phyloP scores from a whole-genome alignment of 2,329 filamentous ascomycete genomes.

The Fusarium sp. region DNA sequence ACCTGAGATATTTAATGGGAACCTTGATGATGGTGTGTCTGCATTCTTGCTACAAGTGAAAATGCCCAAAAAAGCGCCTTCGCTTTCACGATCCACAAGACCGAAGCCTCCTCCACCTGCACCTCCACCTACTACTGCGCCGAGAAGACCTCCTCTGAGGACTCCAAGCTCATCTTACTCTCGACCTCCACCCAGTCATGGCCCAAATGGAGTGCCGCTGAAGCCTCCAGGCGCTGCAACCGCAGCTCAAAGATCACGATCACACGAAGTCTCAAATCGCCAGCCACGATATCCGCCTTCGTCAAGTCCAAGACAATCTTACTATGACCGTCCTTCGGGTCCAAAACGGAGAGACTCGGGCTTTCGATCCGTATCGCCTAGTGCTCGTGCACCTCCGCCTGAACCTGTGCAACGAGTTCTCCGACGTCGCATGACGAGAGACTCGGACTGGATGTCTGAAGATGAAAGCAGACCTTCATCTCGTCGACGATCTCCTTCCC shows the following conservation, averaged over 20 bases:
- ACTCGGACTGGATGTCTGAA: conserved; percentile 43
- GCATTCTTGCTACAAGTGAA: neutral
- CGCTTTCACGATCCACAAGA: conserved; percentile 33
- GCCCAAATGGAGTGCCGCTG: neutral
- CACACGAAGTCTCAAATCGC: conserved; percentile 38
- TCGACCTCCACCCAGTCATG: conserved; percentile 34
- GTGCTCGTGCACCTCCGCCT: conserved; percentile 18
- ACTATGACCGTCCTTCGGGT: conserved; percentile 24
- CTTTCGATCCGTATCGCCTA: conserved; percentile 40
- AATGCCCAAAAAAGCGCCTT: conserved; percentile 39
- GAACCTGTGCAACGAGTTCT: conserved; percentile 9
- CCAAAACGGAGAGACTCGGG: conserved; percentile 15
- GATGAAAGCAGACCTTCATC: conserved; percentile 41
- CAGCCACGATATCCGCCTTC: conserved; percentile 20
- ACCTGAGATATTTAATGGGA: conserved; percentile 1
- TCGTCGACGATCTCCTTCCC: conserved; percentile 23
- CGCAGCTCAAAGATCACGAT: conserved; percentile 34
- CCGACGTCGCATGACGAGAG: conserved; percentile 37
- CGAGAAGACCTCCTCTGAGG: conserved; percentile 20
- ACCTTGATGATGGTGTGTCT: neutral
- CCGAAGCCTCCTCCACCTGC: conserved; percentile 35
- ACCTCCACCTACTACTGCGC: conserved; percentile 20
- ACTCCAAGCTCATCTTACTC: conserved; percentile 16
- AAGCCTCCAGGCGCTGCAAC: conserved; percentile 11
- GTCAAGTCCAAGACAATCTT: conserved; percentile 27